phyloP scores from a whole-genome alignment of 768 basidiomycete species.

The Lentinula sp. region DNA sequence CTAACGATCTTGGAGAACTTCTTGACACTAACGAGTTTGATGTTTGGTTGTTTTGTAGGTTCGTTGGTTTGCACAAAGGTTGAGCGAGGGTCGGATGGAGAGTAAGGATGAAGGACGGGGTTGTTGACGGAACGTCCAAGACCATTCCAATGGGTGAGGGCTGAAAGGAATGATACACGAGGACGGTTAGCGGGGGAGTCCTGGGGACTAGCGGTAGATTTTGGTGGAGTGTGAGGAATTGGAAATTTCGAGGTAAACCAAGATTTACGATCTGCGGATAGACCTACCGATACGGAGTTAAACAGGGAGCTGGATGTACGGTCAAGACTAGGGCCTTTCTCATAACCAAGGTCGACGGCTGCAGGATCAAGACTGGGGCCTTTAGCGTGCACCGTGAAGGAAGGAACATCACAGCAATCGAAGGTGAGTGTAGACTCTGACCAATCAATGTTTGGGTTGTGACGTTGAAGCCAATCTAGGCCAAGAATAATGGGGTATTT shows the following conservation, averaged over 20 bases:
- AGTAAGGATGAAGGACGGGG: background rate
- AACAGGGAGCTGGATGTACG: too few relatives aligned
- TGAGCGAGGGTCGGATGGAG: background rate
- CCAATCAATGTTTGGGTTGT: too few relatives aligned
- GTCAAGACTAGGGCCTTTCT: too few relatives aligned
- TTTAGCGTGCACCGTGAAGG: too few relatives aligned
- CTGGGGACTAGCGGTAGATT: background rate
- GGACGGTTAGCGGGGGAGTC: background rate
- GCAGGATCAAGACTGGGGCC: too few relatives aligned
- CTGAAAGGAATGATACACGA: background rate
- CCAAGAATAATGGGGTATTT: too few relatives aligned
- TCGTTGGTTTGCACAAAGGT: background rate
- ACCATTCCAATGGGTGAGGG: background rate
- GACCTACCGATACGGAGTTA: slow-evolving; percentile 3
- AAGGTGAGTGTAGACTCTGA: too few relatives aligned
- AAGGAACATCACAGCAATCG: too few relatives aligned
- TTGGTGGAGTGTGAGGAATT: background rate
- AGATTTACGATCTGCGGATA: background rate
- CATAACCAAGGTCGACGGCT: too few relatives aligned
- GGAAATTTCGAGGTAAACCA: background rate
- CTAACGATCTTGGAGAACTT: background rate
- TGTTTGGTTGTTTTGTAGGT: background rate
- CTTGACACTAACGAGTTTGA: background rate
- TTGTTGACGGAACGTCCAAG: background rate
- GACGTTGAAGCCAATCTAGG: too few relatives aligned